These are phyloP conservation scores for Auriculariales sp. DNA, from an alignment of 768 basidiomycete genomes.

Conservation along the genomic window DNA sequence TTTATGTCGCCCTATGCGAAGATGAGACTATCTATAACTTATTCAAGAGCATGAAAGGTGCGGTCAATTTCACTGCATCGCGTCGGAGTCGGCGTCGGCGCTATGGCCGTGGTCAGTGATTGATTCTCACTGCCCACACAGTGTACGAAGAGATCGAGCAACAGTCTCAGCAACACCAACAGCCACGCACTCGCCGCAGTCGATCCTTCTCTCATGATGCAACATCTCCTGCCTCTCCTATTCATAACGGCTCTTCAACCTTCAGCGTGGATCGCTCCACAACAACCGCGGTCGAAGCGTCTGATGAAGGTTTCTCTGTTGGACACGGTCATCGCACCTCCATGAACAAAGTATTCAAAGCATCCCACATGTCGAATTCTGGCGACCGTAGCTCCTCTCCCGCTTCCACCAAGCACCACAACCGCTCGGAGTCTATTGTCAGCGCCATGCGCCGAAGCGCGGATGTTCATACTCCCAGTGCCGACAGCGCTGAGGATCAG, in stretches of 20 bases:
- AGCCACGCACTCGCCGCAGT: constrained; percentile 8
- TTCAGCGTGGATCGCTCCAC: background rate
- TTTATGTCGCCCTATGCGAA: constrained; percentile 81
- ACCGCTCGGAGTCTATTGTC: background rate
- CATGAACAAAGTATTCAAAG: background rate
- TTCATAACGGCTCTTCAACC: background rate
- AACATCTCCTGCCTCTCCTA: background rate
- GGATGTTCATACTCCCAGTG: constrained; percentile 1
- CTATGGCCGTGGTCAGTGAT: background rate
- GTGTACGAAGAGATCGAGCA: constrained; percentile 70
- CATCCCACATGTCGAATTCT: background rate
- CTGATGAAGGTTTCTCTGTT: background rate
- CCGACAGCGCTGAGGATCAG: constrained; percentile 4
- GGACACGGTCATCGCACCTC: background rate
- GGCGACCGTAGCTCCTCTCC: background rate
- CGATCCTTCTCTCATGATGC: constrained; percentile 7
- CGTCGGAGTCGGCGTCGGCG: background rate
- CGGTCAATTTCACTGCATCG: constrained; percentile 10
- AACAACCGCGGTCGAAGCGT: background rate
- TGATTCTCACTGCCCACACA: constrained; percentile 18
- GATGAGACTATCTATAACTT: constrained; percentile 75
- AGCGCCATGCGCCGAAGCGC: constrained; percentile 1
- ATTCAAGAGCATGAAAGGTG: constrained; percentile 80
- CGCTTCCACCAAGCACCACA: background rate
- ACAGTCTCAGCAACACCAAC: constrained; percentile 29